Evolutionary conservation across 2,329 filamentous ascomycete species (phyloP), one percentile per base, ranked within the genome.

Genomic region (Mollisiaceae sp.): DNA sequence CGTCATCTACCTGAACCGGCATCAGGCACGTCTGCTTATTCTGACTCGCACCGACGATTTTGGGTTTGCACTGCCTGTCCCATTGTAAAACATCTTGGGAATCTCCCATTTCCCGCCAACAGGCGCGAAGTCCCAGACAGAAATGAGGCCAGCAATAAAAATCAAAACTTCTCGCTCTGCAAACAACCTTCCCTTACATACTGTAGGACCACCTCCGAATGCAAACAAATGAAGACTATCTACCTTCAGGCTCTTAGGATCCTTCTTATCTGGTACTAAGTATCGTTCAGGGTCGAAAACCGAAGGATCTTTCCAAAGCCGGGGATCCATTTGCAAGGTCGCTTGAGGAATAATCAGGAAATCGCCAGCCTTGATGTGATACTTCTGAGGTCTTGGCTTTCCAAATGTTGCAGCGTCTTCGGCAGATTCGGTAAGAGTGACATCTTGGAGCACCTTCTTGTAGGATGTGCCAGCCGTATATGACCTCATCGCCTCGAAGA

Each of bases 91-190:
- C 36, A 58, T 67, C 32, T 58, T 39, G n/a, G 60, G 66, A 8
- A 65, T 50, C 14, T 41, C 14, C 65, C 65, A 67, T 8, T 35
- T 32, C 2, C 41, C 62, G 54, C 72, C 74, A 0, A 76, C 77
- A 0, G 83, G 78, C 59, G 82, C 75, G 65, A 87, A 80, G 43
- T 87, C 81, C 83, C 84, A 87, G 71, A 84, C 77, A 8, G 79
- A 76, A 32, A 86, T 71, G 35, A 87, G 79, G 1, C 80, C 79
- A n/a, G 84, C 83, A 2, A 79, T 78, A 60, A 84, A 82, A 18
- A 80, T 75, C 55, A 86, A 69, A 12, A 80, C 77, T 68, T 83
- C 79, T 59, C 81, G 77, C 71, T 84, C 79, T 8, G 81, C 82
- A 65, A 85, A 82, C 1, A 75, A 75, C 24, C 80, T 78, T 9